These are phyloP conservation scores for Colletotrichum tabaci DNA, from an alignment of 2,329 filamentous ascomycete species.

Conservation along the genomic window DNA sequence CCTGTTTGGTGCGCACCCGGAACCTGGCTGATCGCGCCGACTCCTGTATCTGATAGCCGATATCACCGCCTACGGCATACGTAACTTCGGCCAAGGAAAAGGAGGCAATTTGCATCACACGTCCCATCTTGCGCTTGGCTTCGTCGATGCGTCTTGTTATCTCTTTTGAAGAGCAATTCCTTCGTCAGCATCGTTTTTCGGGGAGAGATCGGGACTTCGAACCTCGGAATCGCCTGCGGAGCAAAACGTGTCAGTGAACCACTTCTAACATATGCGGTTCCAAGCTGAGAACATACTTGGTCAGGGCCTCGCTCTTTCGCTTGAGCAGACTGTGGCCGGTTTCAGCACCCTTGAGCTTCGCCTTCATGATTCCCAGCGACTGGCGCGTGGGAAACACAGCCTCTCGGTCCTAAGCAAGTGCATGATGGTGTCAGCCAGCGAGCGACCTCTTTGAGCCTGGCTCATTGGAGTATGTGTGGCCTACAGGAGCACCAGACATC, in stretches of 20 bases:
- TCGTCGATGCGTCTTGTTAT: slow-evolving; percentile 98
- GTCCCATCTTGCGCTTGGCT: slow-evolving; percentile 98
- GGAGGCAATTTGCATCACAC: slow-evolving; percentile 98
- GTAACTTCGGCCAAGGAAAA: slow-evolving; percentile 98
- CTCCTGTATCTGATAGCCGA: slow-evolving; percentile 97
- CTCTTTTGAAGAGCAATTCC: slow-evolving; percentile 66
- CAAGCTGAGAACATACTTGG: slow-evolving; percentile 76
- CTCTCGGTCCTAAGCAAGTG: slow-evolving; percentile 81
- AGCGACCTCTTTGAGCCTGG: background rate
- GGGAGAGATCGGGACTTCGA: slow-evolving; percentile 31
- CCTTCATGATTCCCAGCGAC: slow-evolving; percentile 96
- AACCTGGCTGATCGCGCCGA: slow-evolving; percentile 94
- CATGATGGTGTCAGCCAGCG: slow-evolving; percentile 11
- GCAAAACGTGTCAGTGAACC: slow-evolving; percentile 12
- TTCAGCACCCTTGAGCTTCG: slow-evolving; percentile 94
- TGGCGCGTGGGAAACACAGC: slow-evolving; percentile 98
- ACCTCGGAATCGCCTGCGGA: slow-evolving; percentile 89
- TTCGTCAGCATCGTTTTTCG: slow-evolving; percentile 6
- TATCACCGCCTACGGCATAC: slow-evolving; percentile 95
- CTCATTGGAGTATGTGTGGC: slow-evolving; percentile 36
- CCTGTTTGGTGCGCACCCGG: slow-evolving; percentile 93
- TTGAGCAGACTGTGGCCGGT: slow-evolving; percentile 95
- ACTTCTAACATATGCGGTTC: background rate
- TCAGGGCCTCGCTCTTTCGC: slow-evolving; percentile 97
- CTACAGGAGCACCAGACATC: slow-evolving; percentile 60